Conservation (phyloP, 1,139 yeast genomes). For the Magnusiomyces tetraspermus region DNA sequence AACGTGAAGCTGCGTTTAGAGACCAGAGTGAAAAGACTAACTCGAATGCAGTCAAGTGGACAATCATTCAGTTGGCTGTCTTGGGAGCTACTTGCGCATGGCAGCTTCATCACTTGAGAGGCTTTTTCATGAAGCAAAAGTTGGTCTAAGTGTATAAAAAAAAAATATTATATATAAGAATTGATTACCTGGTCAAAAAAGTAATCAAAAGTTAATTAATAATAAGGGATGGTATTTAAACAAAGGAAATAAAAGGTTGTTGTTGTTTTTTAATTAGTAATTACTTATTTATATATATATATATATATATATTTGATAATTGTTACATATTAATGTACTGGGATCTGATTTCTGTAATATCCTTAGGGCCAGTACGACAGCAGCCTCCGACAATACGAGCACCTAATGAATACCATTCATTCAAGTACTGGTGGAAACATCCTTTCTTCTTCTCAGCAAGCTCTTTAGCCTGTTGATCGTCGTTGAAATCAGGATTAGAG, state of each 20-base stretch:
- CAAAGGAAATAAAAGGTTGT: no score
- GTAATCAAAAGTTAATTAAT: no score
- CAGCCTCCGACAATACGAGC: constrained; percentile 22
- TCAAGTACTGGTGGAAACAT: neutral
- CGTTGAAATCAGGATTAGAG: neutral
- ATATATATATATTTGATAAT: no score
- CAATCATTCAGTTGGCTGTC: constrained; percentile 49
- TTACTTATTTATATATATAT: no score
- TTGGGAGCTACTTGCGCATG: constrained; percentile 53
- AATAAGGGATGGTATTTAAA: no score
- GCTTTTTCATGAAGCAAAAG: constrained; percentile 59
- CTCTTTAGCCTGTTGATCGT: neutral
- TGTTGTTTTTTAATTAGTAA: no score
- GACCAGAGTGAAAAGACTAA: constrained; percentile 60
- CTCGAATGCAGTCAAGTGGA: constrained; percentile 56
- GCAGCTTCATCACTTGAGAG: constrained; percentile 55
- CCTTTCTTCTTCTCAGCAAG: neutral
- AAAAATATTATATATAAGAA: no score
- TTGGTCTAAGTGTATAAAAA: constrained; percentile 38
- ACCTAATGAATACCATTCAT: constrained; percentile 18
- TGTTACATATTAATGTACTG: no score
- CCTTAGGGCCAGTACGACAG: constrained; percentile 21
- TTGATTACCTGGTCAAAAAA: no score
- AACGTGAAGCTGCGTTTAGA: constrained; percentile 59
- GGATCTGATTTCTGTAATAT: constrained; percentile 14